Percentiles rank a stretch among this genome's conserved stretches.
Conservation (phyloP, 2,329 filamentous ascomycete genomes). For the Ceratocystis eucalypticola region DNA sequence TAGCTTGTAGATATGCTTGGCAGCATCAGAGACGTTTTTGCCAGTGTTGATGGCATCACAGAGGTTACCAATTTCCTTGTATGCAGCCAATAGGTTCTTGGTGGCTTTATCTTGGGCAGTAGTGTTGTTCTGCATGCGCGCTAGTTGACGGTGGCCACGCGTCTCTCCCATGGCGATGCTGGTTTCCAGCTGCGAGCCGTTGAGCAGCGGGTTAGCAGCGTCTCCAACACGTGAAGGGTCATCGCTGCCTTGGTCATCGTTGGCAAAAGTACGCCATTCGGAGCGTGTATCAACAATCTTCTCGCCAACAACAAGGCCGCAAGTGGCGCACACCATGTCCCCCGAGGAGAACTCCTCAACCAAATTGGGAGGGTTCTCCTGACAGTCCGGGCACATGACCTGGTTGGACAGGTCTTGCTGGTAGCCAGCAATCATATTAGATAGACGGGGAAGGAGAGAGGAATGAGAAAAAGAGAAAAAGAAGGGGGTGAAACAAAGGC, state of each 20-base stretch:
- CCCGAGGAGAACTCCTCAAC: conserved; percentile 85
- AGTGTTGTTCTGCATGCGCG: conserved; percentile 76
- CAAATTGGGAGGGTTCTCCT: conserved; percentile 79
- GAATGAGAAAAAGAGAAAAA: neutral
- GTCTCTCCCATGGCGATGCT: conserved; percentile 73
- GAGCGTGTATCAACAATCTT: conserved; percentile 90
- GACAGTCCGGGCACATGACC: conserved; percentile 81
- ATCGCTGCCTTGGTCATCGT: conserved; percentile 91
- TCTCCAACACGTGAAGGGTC: conserved; percentile 98
- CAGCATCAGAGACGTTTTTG: conserved; percentile 69
- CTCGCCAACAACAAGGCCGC: conserved; percentile 79
- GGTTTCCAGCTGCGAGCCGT: conserved; percentile 80
- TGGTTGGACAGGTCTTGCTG: conserved; percentile 77
- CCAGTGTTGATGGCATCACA: conserved; percentile 77
- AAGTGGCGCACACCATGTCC: conserved; percentile 85
- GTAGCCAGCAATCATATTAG: conserved; percentile 33
- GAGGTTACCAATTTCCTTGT: conserved; percentile 73
- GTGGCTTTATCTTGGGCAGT: conserved; percentile 68
- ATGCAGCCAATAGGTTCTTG: conserved; percentile 70
- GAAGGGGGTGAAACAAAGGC: neutral
- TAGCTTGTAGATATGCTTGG: conserved; percentile 91
- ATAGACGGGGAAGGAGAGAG: neutral
- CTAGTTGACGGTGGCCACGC: conserved; percentile 57
- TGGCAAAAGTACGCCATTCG: conserved; percentile 97
- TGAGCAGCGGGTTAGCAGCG: conserved; percentile 74